A percentile compares a stretch with the other conserved stretches of the same genome.
These are phyloP conservation scores for Fusarium chuoi DNA, from an alignment of 2,329 filamentous ascomycete genomes.

Conservation along the genomic window DNA sequence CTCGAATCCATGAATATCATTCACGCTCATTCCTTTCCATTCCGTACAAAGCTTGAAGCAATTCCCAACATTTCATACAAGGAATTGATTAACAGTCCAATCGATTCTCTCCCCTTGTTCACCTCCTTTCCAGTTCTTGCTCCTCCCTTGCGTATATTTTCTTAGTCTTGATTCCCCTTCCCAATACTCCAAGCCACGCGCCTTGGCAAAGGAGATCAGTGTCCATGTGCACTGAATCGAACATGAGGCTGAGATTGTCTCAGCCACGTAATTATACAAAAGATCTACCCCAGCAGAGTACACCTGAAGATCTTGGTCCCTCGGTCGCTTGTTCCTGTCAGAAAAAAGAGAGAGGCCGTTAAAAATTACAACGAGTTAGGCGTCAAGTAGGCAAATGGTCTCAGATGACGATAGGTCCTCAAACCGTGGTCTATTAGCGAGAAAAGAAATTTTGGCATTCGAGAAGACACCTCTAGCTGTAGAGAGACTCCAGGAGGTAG, in stretches of 20 bases:
- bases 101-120: neutral
- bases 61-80: conserved; percentile 1
- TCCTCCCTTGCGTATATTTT: conserved; percentile 19
- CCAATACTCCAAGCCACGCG: neutral
- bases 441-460: conserved; percentile 12
- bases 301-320: conserved; percentile 1
- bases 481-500: conserved; percentile 85
- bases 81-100: neutral
- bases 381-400: conserved; percentile 27
- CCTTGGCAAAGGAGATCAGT: conserved; percentile 7
- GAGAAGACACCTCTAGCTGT: conserved; percentile 51
- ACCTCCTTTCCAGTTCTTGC: neutral
- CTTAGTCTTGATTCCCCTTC: neutral
- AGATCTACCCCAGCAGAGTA: conserved; percentile 7
- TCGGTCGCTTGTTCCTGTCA: neutral
- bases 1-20: conserved; percentile 11
- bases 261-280: conserved; percentile 31
- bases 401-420: conserved; percentile 10
- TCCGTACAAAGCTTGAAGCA: conserved; percentile 7
- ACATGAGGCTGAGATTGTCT: conserved; percentile 23
- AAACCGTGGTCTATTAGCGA: conserved; percentile 24
- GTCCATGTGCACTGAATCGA: conserved; percentile 7
- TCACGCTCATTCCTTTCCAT: conserved; percentile 7
- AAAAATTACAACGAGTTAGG: conserved; percentile 39
- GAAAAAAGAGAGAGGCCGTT: conserved; percentile 24